Evolutionary conservation across 331 rosid genomes (phyloP).

Genomic region (Saraca asoca): DNA sequence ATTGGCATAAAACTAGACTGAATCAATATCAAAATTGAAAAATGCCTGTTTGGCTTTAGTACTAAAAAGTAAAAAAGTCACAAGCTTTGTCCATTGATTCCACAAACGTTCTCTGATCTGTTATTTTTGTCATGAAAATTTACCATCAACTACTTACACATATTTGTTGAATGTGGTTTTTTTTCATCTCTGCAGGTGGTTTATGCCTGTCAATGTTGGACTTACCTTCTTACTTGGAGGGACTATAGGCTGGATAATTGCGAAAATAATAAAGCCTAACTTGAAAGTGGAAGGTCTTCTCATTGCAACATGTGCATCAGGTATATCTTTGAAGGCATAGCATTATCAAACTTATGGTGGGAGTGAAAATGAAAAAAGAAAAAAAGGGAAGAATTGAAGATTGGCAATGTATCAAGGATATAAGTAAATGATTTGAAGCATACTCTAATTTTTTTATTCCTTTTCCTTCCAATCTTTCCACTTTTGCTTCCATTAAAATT

Average conservation of each 20-base stretch:
- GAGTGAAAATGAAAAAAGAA: constrained; percentile 6
- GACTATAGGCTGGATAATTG: constrained; percentile 74
- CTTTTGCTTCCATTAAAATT: background rate
- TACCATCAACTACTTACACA: background rate
- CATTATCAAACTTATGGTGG: background rate
- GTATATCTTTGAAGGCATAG: constrained; percentile 29
- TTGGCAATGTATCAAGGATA: constrained; percentile 10
- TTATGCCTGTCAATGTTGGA: constrained; percentile 79
- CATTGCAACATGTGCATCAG: constrained; percentile 76
- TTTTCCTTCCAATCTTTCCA: background rate
- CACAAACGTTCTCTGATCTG: background rate
- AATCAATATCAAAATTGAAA: background rate
- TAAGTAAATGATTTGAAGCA: constrained; percentile 10
- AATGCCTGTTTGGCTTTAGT: background rate
- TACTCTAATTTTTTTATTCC: background rate
- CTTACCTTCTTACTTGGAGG: constrained; percentile 86
- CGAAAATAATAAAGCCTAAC: constrained; percentile 68
- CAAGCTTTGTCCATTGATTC: background rate
- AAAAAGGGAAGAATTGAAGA: background rate
- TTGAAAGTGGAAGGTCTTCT: constrained; percentile 78
- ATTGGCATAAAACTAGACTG: no score
- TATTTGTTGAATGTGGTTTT: background rate
- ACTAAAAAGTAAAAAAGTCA: background rate
- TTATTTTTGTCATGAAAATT: background rate
- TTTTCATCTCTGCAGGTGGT: constrained; percentile 67